A percentile compares a stretch with the other conserved stretches of the same genome.
Evolutionary conservation across 768 basidiomycete species (phyloP).

Genomic region (Obba rivulosa): DNA sequence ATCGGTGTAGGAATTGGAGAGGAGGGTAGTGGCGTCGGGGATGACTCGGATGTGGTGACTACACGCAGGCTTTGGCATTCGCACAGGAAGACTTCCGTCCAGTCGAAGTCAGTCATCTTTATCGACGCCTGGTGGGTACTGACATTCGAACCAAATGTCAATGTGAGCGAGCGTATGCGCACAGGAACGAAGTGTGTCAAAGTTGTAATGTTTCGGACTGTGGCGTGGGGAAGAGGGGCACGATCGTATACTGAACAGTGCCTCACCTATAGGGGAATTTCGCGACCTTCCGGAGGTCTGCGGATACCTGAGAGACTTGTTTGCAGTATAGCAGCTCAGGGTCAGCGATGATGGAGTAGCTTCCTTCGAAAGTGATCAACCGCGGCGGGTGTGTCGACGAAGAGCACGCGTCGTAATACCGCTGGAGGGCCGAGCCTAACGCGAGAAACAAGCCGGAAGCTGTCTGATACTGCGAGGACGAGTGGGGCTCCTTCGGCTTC

Average conservation of each 20-base stretch:
- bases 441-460: conserved; percentile 9
- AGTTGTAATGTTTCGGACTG: too few species aligned
- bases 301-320: conserved; percentile 8
- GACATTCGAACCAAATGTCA: background rate
- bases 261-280: conserved; percentile 8
- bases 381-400: background rate
- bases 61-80: conserved; percentile 3
- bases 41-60: background rate
- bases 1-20: background rate
- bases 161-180: background rate
- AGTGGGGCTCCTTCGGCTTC: too few species aligned
- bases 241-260: background rate
- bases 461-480: conserved; percentile 8
- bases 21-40: background rate
- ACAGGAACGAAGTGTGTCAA: background rate
- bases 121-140: background rate
- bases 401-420: conserved; percentile 1
- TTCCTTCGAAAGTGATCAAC: conserved; percentile 10
- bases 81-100: conserved; percentile 2
- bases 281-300: conserved; percentile 5
- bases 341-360: conserved; percentile 17
- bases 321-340: conserved; percentile 2
- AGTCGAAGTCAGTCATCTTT: background rate
- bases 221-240: background rate
- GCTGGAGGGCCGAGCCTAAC: conserved; percentile 3